Evolutionary conservation across 2,329 filamentous ascomycete species (phyloP), one percentile per base, ranked within the genome.

Genomic region (Arachnomyces sp.): DNA sequence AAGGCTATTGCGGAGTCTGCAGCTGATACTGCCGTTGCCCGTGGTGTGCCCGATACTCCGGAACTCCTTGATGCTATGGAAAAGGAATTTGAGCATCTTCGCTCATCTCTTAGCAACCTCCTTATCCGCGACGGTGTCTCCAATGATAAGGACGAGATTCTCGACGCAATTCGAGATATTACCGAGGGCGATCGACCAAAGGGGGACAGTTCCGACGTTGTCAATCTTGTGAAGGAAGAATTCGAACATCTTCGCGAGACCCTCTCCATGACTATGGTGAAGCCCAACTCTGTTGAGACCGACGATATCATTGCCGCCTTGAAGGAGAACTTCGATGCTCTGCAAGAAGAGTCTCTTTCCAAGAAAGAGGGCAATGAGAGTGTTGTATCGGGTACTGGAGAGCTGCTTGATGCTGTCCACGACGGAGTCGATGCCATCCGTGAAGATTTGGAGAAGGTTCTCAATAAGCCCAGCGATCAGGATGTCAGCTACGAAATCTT

Each of bases 401-500:
- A 81, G 46, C 64, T 81, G 15, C 65, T 81, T 5, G 77, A 81
- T 48, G 73, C 73, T 6, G 67, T 82, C 46, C 74, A 78, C 40
- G 76, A 81, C 35, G 86, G 88, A 2, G 72, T 95, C 29, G 83
- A 84, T 44, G 76, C 74, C 32, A 72, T 95, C 28, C 77, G 86
- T 4, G 72, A 76, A 12, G 89, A 95, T 49, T 75, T 94, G 36
- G 70, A 76, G 47, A 81, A 81, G 54, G 73, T 92, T 12, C 71
- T 79, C 15, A 81, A 90, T 56, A 92, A 87, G 64, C 84, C 88
- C 4, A 69, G 78, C 0, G 88, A 94, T 52, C 74, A 90, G 61
- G 89, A 83, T 1, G 81, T 86, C 42, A 90, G 84, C 44, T 85
- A 94, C 48, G 88, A 95, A 61, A 89, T 95, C 38, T 71, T 95